phyloP scores from a whole-genome alignment of 2,329 filamentous ascomycete species.

The Geosmithia morbida region DNA sequence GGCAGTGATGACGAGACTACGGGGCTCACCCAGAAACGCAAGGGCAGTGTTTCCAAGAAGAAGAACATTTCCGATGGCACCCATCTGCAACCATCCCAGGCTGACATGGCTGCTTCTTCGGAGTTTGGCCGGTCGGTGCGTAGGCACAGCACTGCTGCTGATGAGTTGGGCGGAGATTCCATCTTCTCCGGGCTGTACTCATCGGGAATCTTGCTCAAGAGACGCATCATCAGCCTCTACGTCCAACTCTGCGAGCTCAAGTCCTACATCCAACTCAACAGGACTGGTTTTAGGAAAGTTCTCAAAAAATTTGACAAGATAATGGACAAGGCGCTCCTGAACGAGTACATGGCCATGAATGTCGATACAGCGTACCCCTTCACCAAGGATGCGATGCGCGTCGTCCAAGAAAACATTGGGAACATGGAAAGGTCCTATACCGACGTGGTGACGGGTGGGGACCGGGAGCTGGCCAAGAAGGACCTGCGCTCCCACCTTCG shows the following conservation, averaged over 20 bases:
- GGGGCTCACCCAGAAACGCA: constrained; percentile 28
- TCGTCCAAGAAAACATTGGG: constrained; percentile 56
- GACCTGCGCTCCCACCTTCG: constrained; percentile 82
- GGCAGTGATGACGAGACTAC: constrained; percentile 48
- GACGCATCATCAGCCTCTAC: constrained; percentile 74
- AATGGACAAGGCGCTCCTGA: constrained; percentile 66
- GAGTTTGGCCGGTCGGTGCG: constrained; percentile 41
- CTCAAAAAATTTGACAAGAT: constrained; percentile 99
- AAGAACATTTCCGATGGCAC: constrained; percentile 19
- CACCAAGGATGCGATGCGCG: constrained; percentile 52
- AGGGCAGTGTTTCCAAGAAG: constrained; percentile 23
- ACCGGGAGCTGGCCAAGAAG: constrained; percentile 60
- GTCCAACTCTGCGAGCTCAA: constrained; percentile 91
- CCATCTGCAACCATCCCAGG: constrained; percentile 4
- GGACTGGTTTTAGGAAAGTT: constrained; percentile 91
- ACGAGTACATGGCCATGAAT: constrained; percentile 56
- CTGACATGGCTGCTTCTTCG: constrained; percentile 46
- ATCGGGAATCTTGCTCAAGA: constrained; percentile 77
- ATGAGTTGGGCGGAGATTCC: constrained; percentile 66
- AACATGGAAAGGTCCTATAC: constrained; percentile 72
- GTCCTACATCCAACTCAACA: constrained; percentile 90
- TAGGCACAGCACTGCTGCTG: constrained; percentile 53
- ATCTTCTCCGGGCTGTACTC: constrained; percentile 47
- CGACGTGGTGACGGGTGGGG: constrained; percentile 67
- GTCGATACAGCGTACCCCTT: constrained; percentile 79